phyloP scores from a whole-genome alignment of 78 protist species.

The Pigoraptor vietnamica region DNA sequence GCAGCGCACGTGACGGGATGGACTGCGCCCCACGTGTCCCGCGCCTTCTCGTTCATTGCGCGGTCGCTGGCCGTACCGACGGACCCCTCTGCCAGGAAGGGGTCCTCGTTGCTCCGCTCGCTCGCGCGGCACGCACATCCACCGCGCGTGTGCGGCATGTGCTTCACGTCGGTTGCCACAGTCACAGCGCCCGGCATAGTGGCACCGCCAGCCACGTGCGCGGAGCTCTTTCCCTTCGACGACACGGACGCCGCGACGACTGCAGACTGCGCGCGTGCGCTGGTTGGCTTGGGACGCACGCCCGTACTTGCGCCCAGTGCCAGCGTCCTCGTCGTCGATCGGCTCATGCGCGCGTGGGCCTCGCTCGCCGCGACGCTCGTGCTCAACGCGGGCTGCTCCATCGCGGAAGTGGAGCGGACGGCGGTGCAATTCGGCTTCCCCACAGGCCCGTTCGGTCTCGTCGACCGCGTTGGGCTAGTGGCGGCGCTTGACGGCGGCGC shows the following conservation, averaged over 20 bases:
- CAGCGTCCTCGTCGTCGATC: background rate
- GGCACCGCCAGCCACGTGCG: background rate
- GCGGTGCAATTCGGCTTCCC: background rate
- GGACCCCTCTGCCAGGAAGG: no score
- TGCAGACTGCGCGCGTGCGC: background rate
- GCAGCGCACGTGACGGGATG: background rate
- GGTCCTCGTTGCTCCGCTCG: no score
- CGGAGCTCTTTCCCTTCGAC: background rate
- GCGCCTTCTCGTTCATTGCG: background rate
- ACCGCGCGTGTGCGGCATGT: background rate
- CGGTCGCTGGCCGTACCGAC: background rate
- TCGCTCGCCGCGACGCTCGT: background rate
- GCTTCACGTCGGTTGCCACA: background rate
- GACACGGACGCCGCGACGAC: background rate
- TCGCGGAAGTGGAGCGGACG: background rate
- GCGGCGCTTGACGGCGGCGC: background rate
- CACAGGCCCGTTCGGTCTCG: background rate
- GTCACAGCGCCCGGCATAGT: background rate
- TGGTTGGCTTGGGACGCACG: background rate
- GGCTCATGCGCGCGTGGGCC: background rate
- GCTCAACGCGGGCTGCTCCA: background rate
- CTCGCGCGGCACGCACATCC: background rate
- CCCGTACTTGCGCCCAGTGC: background rate
- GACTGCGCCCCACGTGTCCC: background rate
- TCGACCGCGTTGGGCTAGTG: background rate